Conservation (phyloP, 2,329 filamentous ascomycete species). For the Orbilia javanica region DNA sequence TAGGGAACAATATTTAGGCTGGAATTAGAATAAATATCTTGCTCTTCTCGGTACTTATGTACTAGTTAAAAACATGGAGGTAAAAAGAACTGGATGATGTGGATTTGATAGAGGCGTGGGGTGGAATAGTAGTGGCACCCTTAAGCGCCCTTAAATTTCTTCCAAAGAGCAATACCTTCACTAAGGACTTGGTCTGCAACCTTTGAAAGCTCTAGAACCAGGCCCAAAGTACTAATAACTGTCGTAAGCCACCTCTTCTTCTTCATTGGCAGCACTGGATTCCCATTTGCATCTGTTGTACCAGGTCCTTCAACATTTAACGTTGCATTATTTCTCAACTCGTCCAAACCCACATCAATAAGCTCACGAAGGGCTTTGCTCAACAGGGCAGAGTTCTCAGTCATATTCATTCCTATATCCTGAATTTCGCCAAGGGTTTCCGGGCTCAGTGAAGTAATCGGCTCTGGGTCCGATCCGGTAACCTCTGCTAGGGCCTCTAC, state of each 20-base stretch:
- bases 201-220: slow-evolving; percentile 18
- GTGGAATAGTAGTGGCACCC: neutral
- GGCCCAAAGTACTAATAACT: neutral
- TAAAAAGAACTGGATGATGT: too few species aligned
- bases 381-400: slow-evolving; percentile 5
- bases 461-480: neutral
- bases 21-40: too few species aligned
- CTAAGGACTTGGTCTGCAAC: slow-evolving; percentile 4
- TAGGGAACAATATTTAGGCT: too few species aligned
- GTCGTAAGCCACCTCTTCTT: slow-evolving; percentile 32
- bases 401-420: slow-evolving; percentile 16
- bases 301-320: neutral
- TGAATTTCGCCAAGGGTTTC: slow-evolving; percentile 21
- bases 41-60: too few species aligned
- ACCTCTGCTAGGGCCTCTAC: slow-evolving; percentile 6
- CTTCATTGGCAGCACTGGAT: neutral
- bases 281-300: neutral
- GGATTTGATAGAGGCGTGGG: too few species aligned
- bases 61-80: too few species aligned
- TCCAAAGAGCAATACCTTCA: neutral
- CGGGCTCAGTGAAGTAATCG: neutral
- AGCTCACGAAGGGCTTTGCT: slow-evolving; percentile 9
- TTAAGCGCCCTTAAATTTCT: neutral
- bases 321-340: slow-evolving; percentile 16
- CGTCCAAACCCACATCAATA: slow-evolving; percentile 24